Base-by-base conservation (phyloP, 768 basidiomycete genomes). In the Symmetrospora coprosmae region DNA sequence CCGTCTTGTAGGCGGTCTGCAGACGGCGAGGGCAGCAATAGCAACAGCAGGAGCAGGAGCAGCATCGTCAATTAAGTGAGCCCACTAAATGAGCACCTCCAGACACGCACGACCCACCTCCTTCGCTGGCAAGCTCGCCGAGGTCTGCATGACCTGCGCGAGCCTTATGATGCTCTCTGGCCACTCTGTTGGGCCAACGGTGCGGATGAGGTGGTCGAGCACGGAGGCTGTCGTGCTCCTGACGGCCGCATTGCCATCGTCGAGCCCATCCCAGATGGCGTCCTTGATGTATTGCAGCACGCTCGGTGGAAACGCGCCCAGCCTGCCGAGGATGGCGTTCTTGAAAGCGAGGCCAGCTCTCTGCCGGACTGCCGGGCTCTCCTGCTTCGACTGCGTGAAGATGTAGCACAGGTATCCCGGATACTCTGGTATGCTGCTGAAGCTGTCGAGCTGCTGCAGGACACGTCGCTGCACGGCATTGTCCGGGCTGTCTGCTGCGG, bases 321-420 rank as follows among this genome's bases (percentile, higher is more conserved):
- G 77, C 71, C 90, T 82, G 65, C 85, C 78, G 60, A 82, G 79
- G 41, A 87, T 80, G 69, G 89, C 90, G 74, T 99, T 97, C 81
- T 99, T 99, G 73, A 99, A 81, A 23, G 96, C 78, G 68, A 96
- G 87, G 40, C 92, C 92, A 25, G 92, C 91, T 75, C 96, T 91
- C 61, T 87, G 86, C 51, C 92, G 82, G 72, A 92, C 88, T 49
- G 86, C 84, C 71, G 88, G 89, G 70, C 90, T 85, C 74, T 96
- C 89, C 62, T 80, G 77, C 1, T 83, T 78, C 76, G 86, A 75
- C 43, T 78, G 77, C 60, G 84, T 82, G 65, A 97, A 81, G 75
- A 96, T 90, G 72, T 91, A 87, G 21, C 86, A 86, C 65, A 99
- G 82, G 79, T 99, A 97, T 2, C 39, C 55, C 8, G 55, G 55